These are phyloP conservation scores for Phytophthora brassicae DNA, from an alignment of 352 stramenopile species.

Conservation along the genomic window DNA sequence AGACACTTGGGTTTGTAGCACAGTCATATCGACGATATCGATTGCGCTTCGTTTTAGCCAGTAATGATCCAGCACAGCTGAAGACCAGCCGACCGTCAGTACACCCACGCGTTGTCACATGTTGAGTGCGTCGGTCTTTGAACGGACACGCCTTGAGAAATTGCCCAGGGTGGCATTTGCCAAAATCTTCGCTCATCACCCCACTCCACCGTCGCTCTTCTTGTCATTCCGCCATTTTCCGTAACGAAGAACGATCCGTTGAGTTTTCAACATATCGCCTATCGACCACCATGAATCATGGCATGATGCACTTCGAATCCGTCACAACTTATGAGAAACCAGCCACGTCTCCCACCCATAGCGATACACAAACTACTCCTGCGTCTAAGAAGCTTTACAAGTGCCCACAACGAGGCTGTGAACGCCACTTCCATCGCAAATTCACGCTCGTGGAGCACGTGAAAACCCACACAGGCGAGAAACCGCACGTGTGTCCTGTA, in stretches of 20 bases:
- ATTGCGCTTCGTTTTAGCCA: no score
- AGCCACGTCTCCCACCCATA: no score
- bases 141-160: slow-evolving; percentile 20
- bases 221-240: slow-evolving; percentile 28
- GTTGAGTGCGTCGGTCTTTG: slow-evolving; percentile 5
- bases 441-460: slow-evolving; percentile 75
- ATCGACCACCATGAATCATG: no score
- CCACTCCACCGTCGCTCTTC: slow-evolving; percentile 5
- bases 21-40: no score
- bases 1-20: no score
- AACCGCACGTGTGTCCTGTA: slow-evolving; percentile 40
- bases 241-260: not conserved
- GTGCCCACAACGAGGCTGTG: slow-evolving; percentile 34
- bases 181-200: slow-evolving; percentile 15
- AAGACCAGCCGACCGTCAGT: slow-evolving; percentile 18
- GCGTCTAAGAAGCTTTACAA: slow-evolving; percentile 18
- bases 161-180: slow-evolving; percentile 22
- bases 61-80: no score
- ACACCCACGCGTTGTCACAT: slow-evolving; percentile 27
- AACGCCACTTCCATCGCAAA: slow-evolving; percentile 62
- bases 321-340: slow-evolving; percentile 13
- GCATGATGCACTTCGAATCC: slow-evolving; percentile 25
- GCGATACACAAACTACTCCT: no score
- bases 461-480: no score
- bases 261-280: slow-evolving; percentile 26